A percentile compares a stretch with the other conserved stretches of the same genome.
Conservation (phyloP, 352 stramenopile genomes). For the Pythium scleroteichum region DNA sequence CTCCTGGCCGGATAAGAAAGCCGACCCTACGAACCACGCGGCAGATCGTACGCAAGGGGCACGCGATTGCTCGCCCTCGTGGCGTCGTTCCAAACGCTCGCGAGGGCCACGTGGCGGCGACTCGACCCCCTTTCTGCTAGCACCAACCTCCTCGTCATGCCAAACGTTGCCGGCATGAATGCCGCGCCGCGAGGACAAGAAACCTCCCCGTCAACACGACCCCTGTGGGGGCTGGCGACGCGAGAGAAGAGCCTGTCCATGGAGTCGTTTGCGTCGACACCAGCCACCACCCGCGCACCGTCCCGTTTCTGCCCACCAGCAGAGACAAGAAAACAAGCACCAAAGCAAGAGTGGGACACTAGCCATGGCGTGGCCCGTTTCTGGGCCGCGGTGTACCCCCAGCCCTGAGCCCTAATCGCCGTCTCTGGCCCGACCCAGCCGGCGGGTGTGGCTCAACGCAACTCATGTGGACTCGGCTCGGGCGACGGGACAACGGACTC, state of each 20-base stretch:
- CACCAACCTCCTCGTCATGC: no score
- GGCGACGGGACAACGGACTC: constrained; percentile 17
- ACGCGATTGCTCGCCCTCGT: neutral
- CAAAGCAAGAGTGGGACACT: neutral
- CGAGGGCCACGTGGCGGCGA: neutral
- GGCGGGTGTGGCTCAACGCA: neutral
- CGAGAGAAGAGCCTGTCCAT: neutral
- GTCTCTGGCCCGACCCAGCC: neutral
- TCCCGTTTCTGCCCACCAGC: neutral
- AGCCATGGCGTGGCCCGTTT: neutral
- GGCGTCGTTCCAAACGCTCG: neutral
- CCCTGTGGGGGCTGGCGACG: no score
- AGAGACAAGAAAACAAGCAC: constrained; percentile 2
- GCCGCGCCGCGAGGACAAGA: no score
- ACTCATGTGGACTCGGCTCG: neutral
- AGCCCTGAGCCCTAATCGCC: neutral
- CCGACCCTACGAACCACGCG: neutral
- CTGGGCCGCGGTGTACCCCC: neutral
- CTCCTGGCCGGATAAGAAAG: no score
- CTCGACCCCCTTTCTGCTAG: no score
- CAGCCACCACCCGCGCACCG: neutral
- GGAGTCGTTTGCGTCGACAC: neutral
- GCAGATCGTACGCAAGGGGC: neutral
- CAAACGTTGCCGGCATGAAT: no score
- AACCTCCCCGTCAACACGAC: no score